phyloP scores from a whole-genome alignment of 306 rosid species.

The Biancaea sappan region DNA sequence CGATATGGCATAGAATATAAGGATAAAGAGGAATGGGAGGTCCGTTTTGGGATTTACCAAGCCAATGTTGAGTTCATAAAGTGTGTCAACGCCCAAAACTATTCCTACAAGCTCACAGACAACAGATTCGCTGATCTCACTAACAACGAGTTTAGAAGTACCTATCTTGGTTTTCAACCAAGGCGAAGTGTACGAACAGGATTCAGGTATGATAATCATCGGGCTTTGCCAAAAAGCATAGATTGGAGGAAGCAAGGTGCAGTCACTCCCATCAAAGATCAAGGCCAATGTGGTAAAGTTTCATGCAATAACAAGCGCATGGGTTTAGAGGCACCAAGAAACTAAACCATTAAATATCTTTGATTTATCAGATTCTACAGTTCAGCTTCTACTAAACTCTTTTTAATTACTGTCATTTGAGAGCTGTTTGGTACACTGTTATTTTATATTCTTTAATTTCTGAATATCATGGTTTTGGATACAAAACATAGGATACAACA shows the following conservation, averaged over 20 bases:
- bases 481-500: not conserved
- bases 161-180: slow-evolving; percentile 44
- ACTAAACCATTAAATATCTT: not conserved
- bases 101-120: slow-evolving; percentile 60
- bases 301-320: slow-evolving; percentile 12
- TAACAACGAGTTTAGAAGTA: slow-evolving; percentile 50
- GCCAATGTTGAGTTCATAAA: slow-evolving; percentile 53
- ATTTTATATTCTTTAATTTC: not conserved
- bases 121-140: slow-evolving; percentile 72
- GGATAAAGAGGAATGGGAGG: slow-evolving; percentile 51
- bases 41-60: slow-evolving; percentile 59
- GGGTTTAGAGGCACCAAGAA: not conserved
- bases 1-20: slow-evolving; percentile 39
- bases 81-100: slow-evolving; percentile 53
- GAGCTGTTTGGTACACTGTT: not conserved
- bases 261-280: slow-evolving; percentile 66
- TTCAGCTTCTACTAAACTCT: not conserved
- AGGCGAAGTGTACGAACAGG: not conserved
- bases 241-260: slow-evolving; percentile 79
- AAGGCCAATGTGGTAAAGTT: slow-evolving; percentile 74
- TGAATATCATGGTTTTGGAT: not conserved
- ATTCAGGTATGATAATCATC: slow-evolving; percentile 37
- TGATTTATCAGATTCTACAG: slow-evolving; percentile 2
- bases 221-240: slow-evolving; percentile 40
- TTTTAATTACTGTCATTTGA: too few relatives aligned